Evolutionary conservation across 352 stramenopile species (phyloP).

Genomic region (Saprolegnia parasitica): DNA sequence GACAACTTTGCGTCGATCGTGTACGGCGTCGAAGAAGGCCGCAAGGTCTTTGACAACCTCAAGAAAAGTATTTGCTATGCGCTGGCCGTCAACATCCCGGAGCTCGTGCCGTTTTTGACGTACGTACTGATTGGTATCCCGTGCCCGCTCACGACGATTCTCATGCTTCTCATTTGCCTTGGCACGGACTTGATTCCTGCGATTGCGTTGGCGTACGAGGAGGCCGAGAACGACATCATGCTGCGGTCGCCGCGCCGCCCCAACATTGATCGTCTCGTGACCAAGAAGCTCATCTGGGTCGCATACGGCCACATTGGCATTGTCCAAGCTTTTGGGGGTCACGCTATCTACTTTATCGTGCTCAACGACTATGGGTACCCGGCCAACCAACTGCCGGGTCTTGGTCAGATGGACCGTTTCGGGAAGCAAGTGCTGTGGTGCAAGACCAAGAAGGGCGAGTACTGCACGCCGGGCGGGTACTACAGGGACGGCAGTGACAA

Average conservation of each 20-base stretch:
- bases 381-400: slow-evolving; percentile 47
- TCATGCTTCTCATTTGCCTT: slow-evolving; percentile 90
- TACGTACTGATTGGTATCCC: slow-evolving; percentile 85
- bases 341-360: slow-evolving; percentile 86
- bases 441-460: slow-evolving; percentile 58
- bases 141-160: slow-evolving; percentile 82
- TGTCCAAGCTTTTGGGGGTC: slow-evolving; percentile 77
- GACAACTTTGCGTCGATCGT: slow-evolving; percentile 98
- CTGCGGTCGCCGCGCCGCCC: slow-evolving; percentile 67
- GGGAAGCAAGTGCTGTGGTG: slow-evolving; percentile 70
- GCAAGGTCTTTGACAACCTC: slow-evolving; percentile 94
- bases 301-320: slow-evolving; percentile 86
- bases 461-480: slow-evolving; percentile 39
- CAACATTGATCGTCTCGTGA: slow-evolving; percentile 83
- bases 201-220: slow-evolving; percentile 91
- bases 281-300: slow-evolving; percentile 84
- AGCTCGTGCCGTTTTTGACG: slow-evolving; percentile 79
- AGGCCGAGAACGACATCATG: slow-evolving; percentile 86
- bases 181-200: slow-evolving; percentile 90
- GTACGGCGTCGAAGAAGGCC: slow-evolving; percentile 90
- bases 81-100: slow-evolving; percentile 88
- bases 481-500: slow-evolving; percentile 32
- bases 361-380: slow-evolving; percentile 86
- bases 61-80: slow-evolving; percentile 94
- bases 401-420: slow-evolving; percentile 54